Base-by-base conservation (phyloP, 306 rosid genomes). In the Sechiopsis laciniata region DNA sequence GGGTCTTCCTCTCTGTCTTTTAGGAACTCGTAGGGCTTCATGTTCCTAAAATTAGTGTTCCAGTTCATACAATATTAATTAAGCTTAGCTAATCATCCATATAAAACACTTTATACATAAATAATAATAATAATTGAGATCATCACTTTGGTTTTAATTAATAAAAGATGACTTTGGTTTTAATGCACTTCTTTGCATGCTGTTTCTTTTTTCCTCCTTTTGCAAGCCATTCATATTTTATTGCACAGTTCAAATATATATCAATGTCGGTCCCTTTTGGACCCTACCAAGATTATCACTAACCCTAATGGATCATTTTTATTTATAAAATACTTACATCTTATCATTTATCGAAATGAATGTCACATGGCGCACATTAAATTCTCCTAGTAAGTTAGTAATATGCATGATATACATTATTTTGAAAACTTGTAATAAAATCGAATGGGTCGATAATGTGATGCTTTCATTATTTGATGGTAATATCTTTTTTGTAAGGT, bases 211-310 rank as follows among this genome's bases (percentile, higher is more conserved):
- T 50, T 75, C 13, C 61, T 50, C 57, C 24, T 55, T 53, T 78
- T 45, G 52, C 52, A 80, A 87, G 72, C 83, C 64, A 83, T 64
- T 76, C 57, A 67, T 45, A 50, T 70, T 51, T 46, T 45, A 35
- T 69, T 75, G 77, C 80, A 81, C 73, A 66, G 35, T 66, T 66
- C 35, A 81, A 64, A 26, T 73, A 77, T 77, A 50, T 58, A 71
- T 78, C 79, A 69, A 82, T 82, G 82, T 83, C 83, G 82, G 80
- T 64, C 72, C 67, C 59, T 81, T 40, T 83, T 84, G 82, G 85
- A 88, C 94, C 87, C 73, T 48, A 85, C 83, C 67, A 78, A 75
- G 84, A 82, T 84, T 68, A 82, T 83, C 82, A 81, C 86, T 82
- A 82, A 83, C 76, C 50, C 72, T 68, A 45, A 66, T 62, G 16